Evolutionary conservation across 106 monocot genomes (phyloP), one percentile per base, ranked within the genome.

Genomic region (Dendrobium nobile): DNA sequence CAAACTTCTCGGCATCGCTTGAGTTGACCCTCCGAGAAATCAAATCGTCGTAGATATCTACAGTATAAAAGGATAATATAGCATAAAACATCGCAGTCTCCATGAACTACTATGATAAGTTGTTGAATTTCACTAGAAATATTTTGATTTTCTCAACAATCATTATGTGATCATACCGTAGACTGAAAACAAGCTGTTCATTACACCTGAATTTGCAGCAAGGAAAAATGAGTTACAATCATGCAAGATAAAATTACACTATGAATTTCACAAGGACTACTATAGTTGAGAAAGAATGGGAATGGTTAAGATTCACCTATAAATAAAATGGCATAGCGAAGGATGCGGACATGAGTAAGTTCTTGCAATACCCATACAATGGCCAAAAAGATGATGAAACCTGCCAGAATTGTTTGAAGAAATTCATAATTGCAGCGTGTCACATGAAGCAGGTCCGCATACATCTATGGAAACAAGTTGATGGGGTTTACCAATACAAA

Each of bases 331-430:
- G 92, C 85, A 81, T 92, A 98, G 1, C 89, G 92, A 78, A 98
- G 91, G 84, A 88, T 82, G 79, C 79, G 87, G 79, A 92, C 83
- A 55, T 76, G 84, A 40, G 94, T 94, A 42, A 41, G 75, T 86
- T 94, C 97, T 88, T 98, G 97, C 43, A 94, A 81, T 84, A 98
- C 64, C 97, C 94, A 98, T 73, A 92, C 67, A 72, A 94, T 37
- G 11, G 84, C 97, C 4, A 98, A 27, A 75, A 98, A 92, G 76
- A 98, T 80, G 22, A 98, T 98, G 72, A 98, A 98, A 26, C 97
- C 97, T 98, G 84, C 16, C 80, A 4, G 37, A 17, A 47, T 68
- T 55, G 58, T 41, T 41, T 47, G 55, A 43, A 77, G 78, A 45
- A 40, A 79, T 16, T 70, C 54, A 26, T 31, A 54, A 31, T 47